These are phyloP conservation scores for Lotus japonicus DNA, from an alignment of 306 rosid genomes.

Conservation along the genomic window DNA sequence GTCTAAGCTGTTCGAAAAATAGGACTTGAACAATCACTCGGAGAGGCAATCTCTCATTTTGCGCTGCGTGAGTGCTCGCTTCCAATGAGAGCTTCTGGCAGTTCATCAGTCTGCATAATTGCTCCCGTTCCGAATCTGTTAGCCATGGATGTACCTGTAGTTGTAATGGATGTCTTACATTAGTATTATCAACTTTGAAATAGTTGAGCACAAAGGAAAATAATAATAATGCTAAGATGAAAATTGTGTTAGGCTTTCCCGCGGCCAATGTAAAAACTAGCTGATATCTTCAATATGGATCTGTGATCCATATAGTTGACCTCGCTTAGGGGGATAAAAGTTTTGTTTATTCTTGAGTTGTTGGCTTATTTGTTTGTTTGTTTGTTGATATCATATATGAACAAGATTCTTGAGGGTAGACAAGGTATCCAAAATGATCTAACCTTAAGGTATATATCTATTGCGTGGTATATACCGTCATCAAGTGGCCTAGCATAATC, in stretches of 20 bases:
- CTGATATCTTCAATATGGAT: too few species aligned
- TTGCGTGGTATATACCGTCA: slow-evolving; percentile 81
- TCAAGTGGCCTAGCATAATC: slow-evolving; percentile 73
- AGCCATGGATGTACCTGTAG: slow-evolving; percentile 82
- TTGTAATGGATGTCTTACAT: slow-evolving; percentile 6
- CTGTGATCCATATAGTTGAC: too few species aligned
- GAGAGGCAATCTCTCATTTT: slow-evolving; percentile 82
- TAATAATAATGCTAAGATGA: background rate
- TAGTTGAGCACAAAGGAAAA: background rate
- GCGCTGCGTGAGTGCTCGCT: slow-evolving; percentile 85
- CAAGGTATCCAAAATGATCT: slow-evolving; percentile 11
- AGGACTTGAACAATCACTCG: slow-evolving; percentile 80
- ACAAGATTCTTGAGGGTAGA: background rate
- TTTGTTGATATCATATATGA: background rate
- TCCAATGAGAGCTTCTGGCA: slow-evolving; percentile 83
- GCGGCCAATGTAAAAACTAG: too few species aligned
- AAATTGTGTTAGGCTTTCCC: too few species aligned
- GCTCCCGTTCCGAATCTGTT: slow-evolving; percentile 79
- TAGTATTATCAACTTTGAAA: slow-evolving; percentile 5
- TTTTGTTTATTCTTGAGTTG: too few species aligned
- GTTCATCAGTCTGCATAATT: slow-evolving; percentile 80
- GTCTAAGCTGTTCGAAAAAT: slow-evolving; percentile 84
- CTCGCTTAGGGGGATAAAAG: too few species aligned
- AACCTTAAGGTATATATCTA: slow-evolving; percentile 88
- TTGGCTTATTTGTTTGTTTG: too few species aligned